Percentiles rank a stretch among this genome's conserved stretches.
Evolutionary conservation across 2,329 filamentous ascomycete genomes (phyloP).

Genomic region (Magnaporthiopsis incrustans): DNA sequence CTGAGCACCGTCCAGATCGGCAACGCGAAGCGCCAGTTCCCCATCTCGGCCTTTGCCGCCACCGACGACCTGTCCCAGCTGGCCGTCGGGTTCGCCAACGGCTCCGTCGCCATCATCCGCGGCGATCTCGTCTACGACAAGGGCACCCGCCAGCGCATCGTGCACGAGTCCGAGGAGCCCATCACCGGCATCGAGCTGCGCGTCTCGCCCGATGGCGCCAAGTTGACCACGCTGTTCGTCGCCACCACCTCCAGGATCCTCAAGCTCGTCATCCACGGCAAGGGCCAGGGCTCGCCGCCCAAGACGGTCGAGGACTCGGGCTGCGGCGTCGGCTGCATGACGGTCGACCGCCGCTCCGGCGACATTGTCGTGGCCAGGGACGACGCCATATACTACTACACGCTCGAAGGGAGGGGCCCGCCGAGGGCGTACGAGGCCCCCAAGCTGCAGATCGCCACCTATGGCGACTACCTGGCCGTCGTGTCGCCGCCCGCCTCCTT

Average conservation of each 20-base stretch:
- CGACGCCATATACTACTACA: constrained; percentile 94
- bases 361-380: constrained; percentile 89
- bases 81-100: constrained; percentile 92
- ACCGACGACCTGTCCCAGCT: constrained; percentile 86
- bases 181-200: constrained; percentile 82
- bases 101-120: constrained; percentile 84
- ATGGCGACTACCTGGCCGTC: constrained; percentile 78
- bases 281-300: constrained; percentile 81
- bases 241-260: constrained; percentile 84
- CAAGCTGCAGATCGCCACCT: constrained; percentile 74
- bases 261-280: constrained; percentile 77
- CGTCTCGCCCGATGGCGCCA: constrained; percentile 26
- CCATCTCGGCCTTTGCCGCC: constrained; percentile 85
- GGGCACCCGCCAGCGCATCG: constrained; percentile 85
- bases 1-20: constrained; percentile 78
- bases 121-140: constrained; percentile 94
- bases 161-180: constrained; percentile 94
- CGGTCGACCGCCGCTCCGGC: constrained; percentile 67
- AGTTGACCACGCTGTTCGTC: constrained; percentile 74
- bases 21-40: constrained; percentile 87
- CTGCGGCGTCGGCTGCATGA: constrained; percentile 93
- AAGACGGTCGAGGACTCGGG: constrained; percentile 83
- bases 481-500: constrained; percentile 63
- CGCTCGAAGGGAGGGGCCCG: constrained; percentile 72
- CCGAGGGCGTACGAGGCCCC: constrained; percentile 87